Conservation (phyloP, 1,139 yeast genomes). For the Yamadazyma jaroonii region DNA sequence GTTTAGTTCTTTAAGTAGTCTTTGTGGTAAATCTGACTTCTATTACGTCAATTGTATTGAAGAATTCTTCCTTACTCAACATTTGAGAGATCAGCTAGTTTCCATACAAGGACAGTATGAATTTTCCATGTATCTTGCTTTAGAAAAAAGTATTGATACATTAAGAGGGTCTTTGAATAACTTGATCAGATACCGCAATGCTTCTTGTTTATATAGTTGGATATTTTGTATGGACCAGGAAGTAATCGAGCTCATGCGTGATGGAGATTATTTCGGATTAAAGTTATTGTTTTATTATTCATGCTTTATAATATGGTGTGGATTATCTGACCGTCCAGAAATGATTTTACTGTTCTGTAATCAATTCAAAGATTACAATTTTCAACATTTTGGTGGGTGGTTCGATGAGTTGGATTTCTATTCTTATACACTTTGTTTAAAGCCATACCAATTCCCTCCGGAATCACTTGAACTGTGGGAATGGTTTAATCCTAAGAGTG, state of each 20-base stretch:
- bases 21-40: neutral
- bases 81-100: constrained; percentile 1
- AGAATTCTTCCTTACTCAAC: constrained; percentile 1
- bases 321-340: neutral
- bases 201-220: constrained; percentile 3
- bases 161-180: neutral
- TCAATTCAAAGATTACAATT: neutral
- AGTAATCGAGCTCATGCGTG: neutral
- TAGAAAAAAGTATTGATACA: neutral
- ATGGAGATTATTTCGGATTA: constrained; percentile 2
- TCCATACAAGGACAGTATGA: neutral
- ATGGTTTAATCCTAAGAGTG: constrained; percentile 3
- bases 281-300: constrained; percentile 1
- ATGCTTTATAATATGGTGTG: constrained; percentile 2
- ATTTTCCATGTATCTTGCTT: neutral
- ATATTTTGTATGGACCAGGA: constrained; percentile 1
- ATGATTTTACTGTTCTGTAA: neutral
- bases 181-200: neutral
- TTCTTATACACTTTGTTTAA: neutral
- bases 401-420: constrained; percentile 1
- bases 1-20: neutral
- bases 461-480: neutral
- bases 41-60: neutral
- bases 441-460: neutral
- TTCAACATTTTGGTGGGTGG: constrained; percentile 1